phyloP scores from a whole-genome alignment of 768 basidiomycete genomes.

The Hygrocybe coccinea region DNA sequence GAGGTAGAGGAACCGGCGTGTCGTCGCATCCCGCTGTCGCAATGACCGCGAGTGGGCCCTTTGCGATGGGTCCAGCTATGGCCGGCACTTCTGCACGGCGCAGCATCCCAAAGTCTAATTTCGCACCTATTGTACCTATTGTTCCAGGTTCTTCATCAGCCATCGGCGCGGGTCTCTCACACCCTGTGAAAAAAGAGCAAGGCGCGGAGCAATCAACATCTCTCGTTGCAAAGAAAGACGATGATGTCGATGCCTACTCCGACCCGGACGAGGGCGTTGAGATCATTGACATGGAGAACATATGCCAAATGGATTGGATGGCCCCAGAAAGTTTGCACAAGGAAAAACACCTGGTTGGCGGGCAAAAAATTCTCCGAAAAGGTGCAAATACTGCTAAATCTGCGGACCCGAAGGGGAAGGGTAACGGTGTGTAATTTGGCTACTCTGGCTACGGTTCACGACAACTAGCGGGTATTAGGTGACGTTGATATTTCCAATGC shows the following conservation, averaged over 20 bases:
- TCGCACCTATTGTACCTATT: conserved; percentile 44
- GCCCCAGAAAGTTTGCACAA: conserved; percentile 70
- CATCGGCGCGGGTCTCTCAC: conserved; percentile 48
- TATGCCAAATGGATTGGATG: conserved; percentile 81
- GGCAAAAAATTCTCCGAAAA: conserved; percentile 38
- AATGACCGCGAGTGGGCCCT: conserved; percentile 85
- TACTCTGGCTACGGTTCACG: not conserved
- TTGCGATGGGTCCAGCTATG: conserved; percentile 79
- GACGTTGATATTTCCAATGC: conserved; percentile 50
- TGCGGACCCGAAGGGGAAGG: conserved; percentile 13
- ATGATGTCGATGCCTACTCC: conserved; percentile 70
- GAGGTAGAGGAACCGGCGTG: conserved; percentile 53
- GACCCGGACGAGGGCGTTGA: conserved; percentile 86
- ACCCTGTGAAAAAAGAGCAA: conserved; percentile 44
- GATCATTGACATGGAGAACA: conserved; percentile 78
- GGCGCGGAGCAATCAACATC: conserved; percentile 18
- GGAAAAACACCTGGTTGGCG: conserved; percentile 35
- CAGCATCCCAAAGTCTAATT: conserved; percentile 50
- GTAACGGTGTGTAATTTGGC: conserved; percentile 26
- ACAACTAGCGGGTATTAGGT: conserved; percentile 3
- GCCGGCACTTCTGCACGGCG: conserved; percentile 53
- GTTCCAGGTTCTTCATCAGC: conserved; percentile 29
- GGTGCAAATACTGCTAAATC: conserved; percentile 38
- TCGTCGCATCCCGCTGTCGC: conserved; percentile 50
- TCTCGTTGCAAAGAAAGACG: conserved; percentile 29